Evolutionary conservation across 257 asterid species (phyloP), one percentile per base, ranked within the genome.

Genomic region (Solanum ossicruentum): DNA sequence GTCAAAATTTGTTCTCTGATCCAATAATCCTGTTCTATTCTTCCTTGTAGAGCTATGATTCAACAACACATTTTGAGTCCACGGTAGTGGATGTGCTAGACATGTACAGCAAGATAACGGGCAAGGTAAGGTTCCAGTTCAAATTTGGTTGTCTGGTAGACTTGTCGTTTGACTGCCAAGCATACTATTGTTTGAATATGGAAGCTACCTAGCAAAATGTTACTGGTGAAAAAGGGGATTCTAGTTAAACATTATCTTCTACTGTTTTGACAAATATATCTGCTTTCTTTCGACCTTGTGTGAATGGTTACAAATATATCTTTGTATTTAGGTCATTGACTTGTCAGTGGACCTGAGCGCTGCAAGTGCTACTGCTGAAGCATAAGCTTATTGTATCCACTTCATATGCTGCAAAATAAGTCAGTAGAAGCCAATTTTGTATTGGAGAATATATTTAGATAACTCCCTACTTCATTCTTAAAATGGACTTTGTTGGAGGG

Each of bases 301-400:
- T 75, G 60, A 75, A 75, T 15, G 61, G 57, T 75, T 43, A n/a
- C 66, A 60, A n/a, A 60, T 60, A n/a, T 60, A 10, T 10, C 63
- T n/a, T 18, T 12, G 60, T 78, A 45, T 85, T 18, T 81, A 96
- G 99, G 95, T 88, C 60, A 91, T 96, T n/a, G 97, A 96, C 88
- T 88, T 96, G 83, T 92, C 99, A 1, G 99, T 96, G 90, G 98
- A 96, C 87, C 88, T 96, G 86, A 95, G 95, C 89, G 95, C 98
- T 88, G 99, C 99, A 66, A 93, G 98, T 85, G 98, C 97, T 51
- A 89, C 91, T 84, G 92, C 86, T 83, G 94, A 92, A 85, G 91
- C 91, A 90, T 92, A 87, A 92, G 89, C 87, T 88, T 69, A 83
- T 16, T 77, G 47, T 77, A 77, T 77, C 65, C 45, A 77, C 82